Percentiles rank a stretch among this genome's conserved stretches.
Conservation (phyloP, 768 basidiomycete genomes). For the Mycena kentingensis region DNA sequence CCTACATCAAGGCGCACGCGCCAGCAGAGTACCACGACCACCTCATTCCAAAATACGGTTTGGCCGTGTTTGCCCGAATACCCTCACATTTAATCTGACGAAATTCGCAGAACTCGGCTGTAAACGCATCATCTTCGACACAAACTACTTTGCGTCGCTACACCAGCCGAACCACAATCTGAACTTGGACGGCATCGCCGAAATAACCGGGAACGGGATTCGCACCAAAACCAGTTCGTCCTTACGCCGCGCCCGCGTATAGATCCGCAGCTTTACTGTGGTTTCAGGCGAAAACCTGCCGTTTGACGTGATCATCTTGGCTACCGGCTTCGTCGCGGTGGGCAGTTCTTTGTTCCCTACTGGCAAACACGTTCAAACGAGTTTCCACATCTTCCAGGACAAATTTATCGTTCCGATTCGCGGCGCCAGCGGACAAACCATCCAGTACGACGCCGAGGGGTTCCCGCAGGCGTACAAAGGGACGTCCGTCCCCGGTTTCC, state of each 20-base stretch:
- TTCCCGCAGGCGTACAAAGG: slow-evolving; percentile 49
- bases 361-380: too few species aligned
- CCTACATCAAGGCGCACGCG: slow-evolving; percentile 39
- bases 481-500: slow-evolving; percentile 46
- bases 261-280: slow-evolving; percentile 21
- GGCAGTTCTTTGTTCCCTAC: slow-evolving; percentile 1
- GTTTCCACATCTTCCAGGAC: too few species aligned
- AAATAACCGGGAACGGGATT: slow-evolving; percentile 51
- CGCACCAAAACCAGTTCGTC: slow-evolving; percentile 38
- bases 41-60: slow-evolving; percentile 45
- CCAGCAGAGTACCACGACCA: slow-evolving; percentile 47
- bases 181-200: slow-evolving; percentile 50
- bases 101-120: slow-evolving; percentile 52
- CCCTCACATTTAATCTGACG: too few species aligned
- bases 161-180: slow-evolving; percentile 55
- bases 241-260: background rate
- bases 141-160: slow-evolving; percentile 56
- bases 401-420: slow-evolving; percentile 25
- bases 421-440: slow-evolving; percentile 32
- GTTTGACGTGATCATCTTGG: slow-evolving; percentile 44
- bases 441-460: slow-evolving; percentile 38
- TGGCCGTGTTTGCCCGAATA: too few species aligned
- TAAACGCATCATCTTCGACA: slow-evolving; percentile 64
- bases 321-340: slow-evolving; percentile 39
- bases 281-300: slow-evolving; percentile 33